Conservation (phyloP, 2,329 filamentous ascomycete genomes). For the Rhytidhysteron rufulum region DNA sequence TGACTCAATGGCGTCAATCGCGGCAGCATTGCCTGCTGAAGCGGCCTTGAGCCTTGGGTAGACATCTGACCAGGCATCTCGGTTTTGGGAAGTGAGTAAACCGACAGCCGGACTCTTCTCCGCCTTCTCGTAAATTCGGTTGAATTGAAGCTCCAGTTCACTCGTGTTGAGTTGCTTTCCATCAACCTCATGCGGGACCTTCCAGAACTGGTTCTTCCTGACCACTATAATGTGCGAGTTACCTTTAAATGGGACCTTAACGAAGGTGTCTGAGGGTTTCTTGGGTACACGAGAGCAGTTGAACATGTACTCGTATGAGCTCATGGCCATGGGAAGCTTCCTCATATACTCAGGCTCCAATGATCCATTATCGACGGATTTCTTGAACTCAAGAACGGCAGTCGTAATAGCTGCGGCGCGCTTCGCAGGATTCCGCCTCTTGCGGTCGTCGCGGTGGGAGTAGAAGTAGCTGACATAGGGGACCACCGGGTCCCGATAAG, state of each 20-base stretch:
- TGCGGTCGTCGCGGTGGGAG: conserved; percentile 90
- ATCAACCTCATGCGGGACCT: conserved; percentile 74
- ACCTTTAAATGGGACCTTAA: conserved; percentile 71
- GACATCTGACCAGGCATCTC: conserved; percentile 87
- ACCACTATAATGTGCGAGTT: conserved; percentile 87
- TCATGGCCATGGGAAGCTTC: conserved; percentile 95
- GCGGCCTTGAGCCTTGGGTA: conserved; percentile 71
- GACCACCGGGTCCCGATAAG: conserved; percentile 90
- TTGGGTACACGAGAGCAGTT: conserved; percentile 84
- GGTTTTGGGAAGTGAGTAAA: conserved; percentile 83
- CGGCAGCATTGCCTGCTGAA: conserved; percentile 72
- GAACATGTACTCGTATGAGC: conserved; percentile 99
- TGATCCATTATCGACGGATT: conserved; percentile 74
- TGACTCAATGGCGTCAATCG: conserved; percentile 79
- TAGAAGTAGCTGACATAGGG: conserved; percentile 99
- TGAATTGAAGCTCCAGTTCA: conserved; percentile 89
- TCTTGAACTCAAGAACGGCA: conserved; percentile 88
- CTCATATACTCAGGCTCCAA: conserved; percentile 99
- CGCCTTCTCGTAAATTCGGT: conserved; percentile 74
- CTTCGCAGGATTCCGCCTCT: conserved; percentile 82
- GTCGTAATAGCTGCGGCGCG: conserved; percentile 87
- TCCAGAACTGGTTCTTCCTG: conserved; percentile 97
- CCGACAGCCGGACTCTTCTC: conserved; percentile 73
- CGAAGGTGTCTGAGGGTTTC: conserved; percentile 73
- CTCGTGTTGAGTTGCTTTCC: conserved; percentile 82